phyloP scores from a whole-genome alignment of 208 protist species.

The Angomonas deanei region DNA sequence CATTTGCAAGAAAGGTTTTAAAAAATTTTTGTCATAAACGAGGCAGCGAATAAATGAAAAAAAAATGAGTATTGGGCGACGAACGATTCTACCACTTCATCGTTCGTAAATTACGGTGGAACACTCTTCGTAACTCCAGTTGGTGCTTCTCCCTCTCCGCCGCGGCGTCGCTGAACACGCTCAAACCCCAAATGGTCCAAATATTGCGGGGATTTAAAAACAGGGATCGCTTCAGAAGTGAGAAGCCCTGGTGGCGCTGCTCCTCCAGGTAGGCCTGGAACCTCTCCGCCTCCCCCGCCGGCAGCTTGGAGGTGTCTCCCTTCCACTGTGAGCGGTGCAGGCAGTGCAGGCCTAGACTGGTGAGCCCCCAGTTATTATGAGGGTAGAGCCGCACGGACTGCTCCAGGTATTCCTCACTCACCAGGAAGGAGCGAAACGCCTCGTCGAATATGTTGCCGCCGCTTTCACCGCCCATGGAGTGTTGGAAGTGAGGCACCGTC shows the following conservation, averaged over 20 bases:
- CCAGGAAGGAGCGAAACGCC: too few species aligned
- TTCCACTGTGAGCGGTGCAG: background rate
- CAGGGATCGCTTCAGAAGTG: background rate
- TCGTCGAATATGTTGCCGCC: too few species aligned
- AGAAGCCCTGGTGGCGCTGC: background rate
- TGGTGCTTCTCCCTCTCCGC: background rate
- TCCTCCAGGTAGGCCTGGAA: background rate
- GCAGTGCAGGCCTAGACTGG: constrained; percentile 14
- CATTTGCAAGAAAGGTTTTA: too few species aligned
- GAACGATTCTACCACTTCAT: too few species aligned
- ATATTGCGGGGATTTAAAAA: constrained; percentile 5
- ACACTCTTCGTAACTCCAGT: background rate
- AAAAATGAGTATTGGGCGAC: constrained; percentile 20
- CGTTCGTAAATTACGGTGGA: background rate
- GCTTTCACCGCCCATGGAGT: too few species aligned
- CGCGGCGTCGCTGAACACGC: background rate
- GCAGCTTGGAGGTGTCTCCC: background rate
- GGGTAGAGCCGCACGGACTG: constrained; percentile 18
- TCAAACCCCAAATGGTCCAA: constrained; percentile 7
- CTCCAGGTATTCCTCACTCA: background rate
- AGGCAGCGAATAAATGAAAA: constrained; percentile 20
- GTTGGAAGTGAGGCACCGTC: background rate
- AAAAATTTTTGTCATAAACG: too few species aligned
- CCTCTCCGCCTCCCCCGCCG: background rate
- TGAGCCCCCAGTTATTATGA: constrained; percentile 41